Conservation (phyloP, 352 stramenopile genomes). For the Blastocystis sp. region DNA sequence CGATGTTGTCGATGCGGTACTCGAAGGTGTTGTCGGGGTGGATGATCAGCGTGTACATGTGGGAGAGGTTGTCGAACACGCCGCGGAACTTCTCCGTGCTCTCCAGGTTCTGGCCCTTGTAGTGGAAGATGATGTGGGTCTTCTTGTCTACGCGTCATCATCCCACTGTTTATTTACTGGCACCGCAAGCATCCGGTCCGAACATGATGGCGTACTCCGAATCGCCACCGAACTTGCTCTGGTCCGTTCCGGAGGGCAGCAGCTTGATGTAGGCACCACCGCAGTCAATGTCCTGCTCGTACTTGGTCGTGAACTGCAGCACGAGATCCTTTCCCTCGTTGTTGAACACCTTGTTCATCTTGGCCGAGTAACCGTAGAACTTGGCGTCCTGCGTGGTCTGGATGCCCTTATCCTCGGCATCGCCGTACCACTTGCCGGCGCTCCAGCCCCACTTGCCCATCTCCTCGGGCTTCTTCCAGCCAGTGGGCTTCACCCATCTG, state of each 20-base stretch:
- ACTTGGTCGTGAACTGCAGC: constrained; percentile 94
- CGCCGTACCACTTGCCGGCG: constrained; percentile 84
- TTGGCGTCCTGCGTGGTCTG: constrained; percentile 88
- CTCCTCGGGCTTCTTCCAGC: constrained; percentile 83
- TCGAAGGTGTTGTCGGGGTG: constrained; percentile 90
- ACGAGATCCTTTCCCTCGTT: constrained; percentile 83
- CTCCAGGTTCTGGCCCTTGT: constrained; percentile 87
- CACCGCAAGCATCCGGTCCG: constrained; percentile 95
- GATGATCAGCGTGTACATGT: constrained; percentile 95
- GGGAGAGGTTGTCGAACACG: constrained; percentile 89
- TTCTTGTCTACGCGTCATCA: constrained; percentile 76
- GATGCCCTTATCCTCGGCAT: constrained; percentile 85
- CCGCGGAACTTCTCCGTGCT: constrained; percentile 84
- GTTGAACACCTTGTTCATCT: constrained; percentile 82
- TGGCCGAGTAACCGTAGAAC: constrained; percentile 93
- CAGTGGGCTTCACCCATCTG: constrained; percentile 83
- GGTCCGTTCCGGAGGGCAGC: constrained; percentile 84
- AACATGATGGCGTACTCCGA: constrained; percentile 96
- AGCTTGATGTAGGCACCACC: constrained; percentile 99
- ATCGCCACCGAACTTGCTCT: constrained; percentile 88
- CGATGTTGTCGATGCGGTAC: constrained; percentile 87
- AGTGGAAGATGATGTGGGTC: constrained; percentile 97
- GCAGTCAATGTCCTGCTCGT: constrained; percentile 97
- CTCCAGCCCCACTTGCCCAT: constrained; percentile 91
- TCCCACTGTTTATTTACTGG: constrained; percentile 74